phyloP scores from a whole-genome alignment of 208 protist species.

The Paratrypanosoma confusum region DNA sequence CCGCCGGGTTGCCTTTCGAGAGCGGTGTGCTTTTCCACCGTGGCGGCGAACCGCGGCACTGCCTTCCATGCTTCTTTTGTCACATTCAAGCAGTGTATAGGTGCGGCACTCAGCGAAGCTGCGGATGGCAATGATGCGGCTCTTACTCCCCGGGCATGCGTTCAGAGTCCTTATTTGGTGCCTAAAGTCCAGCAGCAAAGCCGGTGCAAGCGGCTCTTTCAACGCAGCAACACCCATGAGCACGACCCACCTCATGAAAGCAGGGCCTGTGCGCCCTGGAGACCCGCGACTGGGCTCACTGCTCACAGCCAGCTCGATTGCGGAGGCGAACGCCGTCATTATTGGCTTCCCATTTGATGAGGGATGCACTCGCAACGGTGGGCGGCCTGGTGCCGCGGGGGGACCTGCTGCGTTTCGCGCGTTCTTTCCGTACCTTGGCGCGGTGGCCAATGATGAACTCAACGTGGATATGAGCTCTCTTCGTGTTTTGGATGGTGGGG shows the following conservation, averaged over 20 bases:
- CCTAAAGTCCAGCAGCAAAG: constrained; percentile 3
- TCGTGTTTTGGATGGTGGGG: constrained; percentile 28
- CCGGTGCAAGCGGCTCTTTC: not conserved
- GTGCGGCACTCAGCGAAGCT: too few relatives aligned
- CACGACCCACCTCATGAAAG: too few relatives aligned
- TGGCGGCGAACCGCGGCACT: too few relatives aligned
- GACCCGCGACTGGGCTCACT: constrained; percentile 12
- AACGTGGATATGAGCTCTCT: constrained; percentile 14
- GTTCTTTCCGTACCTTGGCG: constrained; percentile 23
- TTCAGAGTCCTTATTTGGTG: too few relatives aligned
- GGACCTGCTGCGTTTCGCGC: constrained; percentile 18
- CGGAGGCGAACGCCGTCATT: constrained; percentile 35
- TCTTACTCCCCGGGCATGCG: too few relatives aligned
- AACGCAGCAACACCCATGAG: constrained; percentile 4
- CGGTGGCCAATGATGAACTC: constrained; percentile 41
- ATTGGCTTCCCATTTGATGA: constrained; percentile 69
- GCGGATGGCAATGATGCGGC: too few relatives aligned
- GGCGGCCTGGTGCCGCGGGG: constrained; percentile 29
- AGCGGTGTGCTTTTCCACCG: too few relatives aligned
- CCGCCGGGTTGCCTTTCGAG: too few relatives aligned
- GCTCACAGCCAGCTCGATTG: constrained; percentile 5
- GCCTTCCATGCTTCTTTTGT: too few relatives aligned
- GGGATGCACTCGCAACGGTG: constrained; percentile 53
- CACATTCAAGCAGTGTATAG: too few relatives aligned
- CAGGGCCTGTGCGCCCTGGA: constrained; percentile 7